phyloP scores from a whole-genome alignment of 148 eudicot genomes.

The Silene latifolia region DNA sequence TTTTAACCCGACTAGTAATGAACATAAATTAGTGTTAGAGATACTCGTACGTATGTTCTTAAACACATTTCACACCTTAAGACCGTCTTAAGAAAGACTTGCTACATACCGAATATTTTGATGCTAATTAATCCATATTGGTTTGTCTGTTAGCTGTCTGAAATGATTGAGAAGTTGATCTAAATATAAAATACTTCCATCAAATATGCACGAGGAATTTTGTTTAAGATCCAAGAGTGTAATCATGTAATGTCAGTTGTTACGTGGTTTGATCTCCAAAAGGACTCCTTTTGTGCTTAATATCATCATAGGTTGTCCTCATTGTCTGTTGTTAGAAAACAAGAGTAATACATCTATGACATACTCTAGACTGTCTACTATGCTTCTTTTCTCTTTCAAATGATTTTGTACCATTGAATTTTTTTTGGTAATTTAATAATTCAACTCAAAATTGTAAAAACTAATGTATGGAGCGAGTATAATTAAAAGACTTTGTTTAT shows the following conservation, averaged over 20 bases:
- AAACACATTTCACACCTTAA: no score
- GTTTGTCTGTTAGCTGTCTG: neutral
- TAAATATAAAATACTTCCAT: neutral
- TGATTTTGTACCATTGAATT: no score
- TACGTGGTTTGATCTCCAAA: constrained; percentile 15
- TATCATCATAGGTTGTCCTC: neutral
- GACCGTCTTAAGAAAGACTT: no score
- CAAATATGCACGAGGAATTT: neutral
- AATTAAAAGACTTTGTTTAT: no score
- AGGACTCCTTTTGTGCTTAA: neutral
- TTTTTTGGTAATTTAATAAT: no score
- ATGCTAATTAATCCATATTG: no score
- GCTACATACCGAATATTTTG: no score
- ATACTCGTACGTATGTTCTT: no score
- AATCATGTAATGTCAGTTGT: constrained; percentile 14
- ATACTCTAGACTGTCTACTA: neutral
- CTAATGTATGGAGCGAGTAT: no score
- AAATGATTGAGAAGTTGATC: constrained; percentile 19
- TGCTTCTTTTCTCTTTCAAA: neutral
- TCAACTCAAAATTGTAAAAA: no score
- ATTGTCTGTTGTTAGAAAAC: constrained; percentile 27
- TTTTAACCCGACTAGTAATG: no score
- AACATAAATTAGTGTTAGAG: no score
- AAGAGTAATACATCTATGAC: neutral
- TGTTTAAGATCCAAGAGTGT: neutral